Base-by-base conservation (phyloP, 2,329 filamentous ascomycete genomes). In the Sphaerulina populicola region DNA sequence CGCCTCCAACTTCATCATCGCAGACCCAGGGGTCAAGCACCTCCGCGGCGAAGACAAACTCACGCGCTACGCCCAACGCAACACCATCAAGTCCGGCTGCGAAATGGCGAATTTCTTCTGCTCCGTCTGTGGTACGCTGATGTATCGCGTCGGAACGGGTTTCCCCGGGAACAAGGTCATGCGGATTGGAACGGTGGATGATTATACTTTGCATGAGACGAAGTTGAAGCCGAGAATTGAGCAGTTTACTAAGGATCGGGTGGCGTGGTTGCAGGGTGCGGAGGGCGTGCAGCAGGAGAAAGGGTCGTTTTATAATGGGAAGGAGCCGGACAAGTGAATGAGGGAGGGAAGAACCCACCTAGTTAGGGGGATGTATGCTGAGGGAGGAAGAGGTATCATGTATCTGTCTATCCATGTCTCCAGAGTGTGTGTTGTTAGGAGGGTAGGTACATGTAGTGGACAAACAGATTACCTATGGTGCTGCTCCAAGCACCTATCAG, bases 41-140 rank as follows among this genome's bases (percentile, higher is more conserved):
- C 8, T 77, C 0, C 76, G 78, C 10, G 79, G 80, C 7, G 64
- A 67, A 3, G 74, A 77, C 0, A 74, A 72, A 27, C 69, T 82
- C 10, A 76, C 63, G 14, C 56, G 60, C 1, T 82, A 67, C 51
- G 57, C 60, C 3, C 75, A 81, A 57, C 59, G 58, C 2, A 60
- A 67, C n/a, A 80, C 78, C 0, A 73, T 78, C 37, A 68, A 55
- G 0, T 70, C 71, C 0, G 71, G 70, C 2, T 71, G 73, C 48
- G 64, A 44, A 6, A 85, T 84, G 80, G 76, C 75, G 6, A 83
- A 83, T 59, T 69, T 73, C 60, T 85, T 84, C 64, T 85, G 81
- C 57, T 66, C 61, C 0, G 75, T 69, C 0, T 85, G 81, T 60
- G 80, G 81, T 0, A 75, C 75, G 0, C 71, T 83, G 4, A 77